Conservation (phyloP, 2,329 filamentous ascomycete species). For the Capronia americana region DNA sequence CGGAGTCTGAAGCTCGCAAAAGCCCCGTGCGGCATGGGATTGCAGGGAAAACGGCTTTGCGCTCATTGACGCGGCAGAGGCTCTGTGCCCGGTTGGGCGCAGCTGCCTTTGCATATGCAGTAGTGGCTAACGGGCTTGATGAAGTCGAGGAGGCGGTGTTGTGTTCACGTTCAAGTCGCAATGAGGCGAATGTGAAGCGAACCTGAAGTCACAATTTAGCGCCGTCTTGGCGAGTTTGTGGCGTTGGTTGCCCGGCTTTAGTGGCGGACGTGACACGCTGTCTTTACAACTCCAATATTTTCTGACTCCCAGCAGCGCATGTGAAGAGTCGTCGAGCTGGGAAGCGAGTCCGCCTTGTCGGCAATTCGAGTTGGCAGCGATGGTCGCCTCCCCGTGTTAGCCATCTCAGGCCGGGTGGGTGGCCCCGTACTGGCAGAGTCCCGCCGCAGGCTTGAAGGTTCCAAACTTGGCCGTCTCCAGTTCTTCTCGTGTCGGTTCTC, state of each 20-base stretch:
- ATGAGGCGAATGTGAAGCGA: background rate
- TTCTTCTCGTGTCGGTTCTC: background rate
- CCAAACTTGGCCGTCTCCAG: background rate
- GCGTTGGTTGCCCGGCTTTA: background rate
- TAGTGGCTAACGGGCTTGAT: background rate
- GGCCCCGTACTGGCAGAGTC: background rate
- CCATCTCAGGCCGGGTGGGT: background rate
- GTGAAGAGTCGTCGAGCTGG: background rate
- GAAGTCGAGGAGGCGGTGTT: background rate
- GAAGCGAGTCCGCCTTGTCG: background rate
- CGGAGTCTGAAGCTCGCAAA: background rate
- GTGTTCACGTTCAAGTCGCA: background rate
- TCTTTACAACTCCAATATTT: background rate
- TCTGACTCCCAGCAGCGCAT: background rate
- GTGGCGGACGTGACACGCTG: background rate
- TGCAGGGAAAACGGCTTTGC: no score
- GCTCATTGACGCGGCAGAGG: background rate
- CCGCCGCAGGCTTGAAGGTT: background rate
- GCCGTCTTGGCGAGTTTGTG: background rate
- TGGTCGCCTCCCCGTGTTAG: background rate
- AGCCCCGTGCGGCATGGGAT: no score
- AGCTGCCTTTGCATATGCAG: background rate
- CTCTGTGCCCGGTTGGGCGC: background rate
- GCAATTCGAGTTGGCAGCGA: no score
- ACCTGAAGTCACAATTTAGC: background rate